Percentiles rank a stretch among this genome's conserved stretches.
Conservation (phyloP, 1,284 basidiomycete species). For the Puccinia horiana region DNA sequence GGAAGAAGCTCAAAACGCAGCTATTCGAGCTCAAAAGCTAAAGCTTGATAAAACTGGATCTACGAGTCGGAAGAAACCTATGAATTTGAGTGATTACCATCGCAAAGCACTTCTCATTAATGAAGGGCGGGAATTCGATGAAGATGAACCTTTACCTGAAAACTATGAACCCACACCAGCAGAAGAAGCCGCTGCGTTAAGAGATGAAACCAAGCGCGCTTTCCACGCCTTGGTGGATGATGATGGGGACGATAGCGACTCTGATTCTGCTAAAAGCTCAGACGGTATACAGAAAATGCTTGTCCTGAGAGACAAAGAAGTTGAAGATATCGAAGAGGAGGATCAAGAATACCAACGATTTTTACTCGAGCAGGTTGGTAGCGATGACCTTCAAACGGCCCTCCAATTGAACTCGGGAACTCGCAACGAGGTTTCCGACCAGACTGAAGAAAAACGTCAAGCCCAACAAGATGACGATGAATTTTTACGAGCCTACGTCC, state of each 20-base stretch:
- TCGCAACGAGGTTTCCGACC: not conserved
- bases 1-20: constrained; percentile 56
- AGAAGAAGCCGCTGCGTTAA: constrained; percentile 74
- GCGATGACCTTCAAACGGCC: constrained; percentile 64
- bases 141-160: constrained; percentile 37
- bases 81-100: constrained; percentile 62
- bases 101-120: constrained; percentile 59
- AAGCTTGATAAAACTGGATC: constrained; percentile 56
- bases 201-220: constrained; percentile 79
- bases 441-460: constrained; percentile 17
- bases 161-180: constrained; percentile 66
- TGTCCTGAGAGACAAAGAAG: constrained; percentile 72
- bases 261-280: constrained; percentile 62
- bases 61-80: constrained; percentile 56
- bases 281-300: constrained; percentile 63
- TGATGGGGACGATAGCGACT: constrained; percentile 54
- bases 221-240: constrained; percentile 67
- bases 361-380: constrained; percentile 77
- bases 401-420: constrained; percentile 34
- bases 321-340: constrained; percentile 73
- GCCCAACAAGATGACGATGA: constrained; percentile 58
- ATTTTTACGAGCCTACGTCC: constrained; percentile 81
- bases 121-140: constrained; percentile 49
- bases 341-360: constrained; percentile 79
- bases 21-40: constrained; percentile 52